Evolutionary conservation across 129 eudicot genomes (phyloP).

Genomic region (Scalesia atractyloides): DNA sequence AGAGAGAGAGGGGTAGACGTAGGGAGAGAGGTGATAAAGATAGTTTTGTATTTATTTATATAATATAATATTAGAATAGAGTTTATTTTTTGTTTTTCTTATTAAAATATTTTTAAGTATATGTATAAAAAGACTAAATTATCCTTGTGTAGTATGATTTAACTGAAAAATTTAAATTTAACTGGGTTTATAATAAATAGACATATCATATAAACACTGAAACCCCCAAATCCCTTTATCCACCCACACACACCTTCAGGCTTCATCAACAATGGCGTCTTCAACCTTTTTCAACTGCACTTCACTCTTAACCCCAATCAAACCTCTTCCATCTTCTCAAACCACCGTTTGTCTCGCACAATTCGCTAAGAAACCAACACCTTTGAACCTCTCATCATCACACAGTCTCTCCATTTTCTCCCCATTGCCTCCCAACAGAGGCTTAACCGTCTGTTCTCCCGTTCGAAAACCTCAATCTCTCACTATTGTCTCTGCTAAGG

Average conservation of each 20-base stretch:
- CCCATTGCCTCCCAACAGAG: conserved; percentile 41
- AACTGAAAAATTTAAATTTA: no score
- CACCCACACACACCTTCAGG: conserved; percentile 22
- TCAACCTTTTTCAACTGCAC: conserved; percentile 39
- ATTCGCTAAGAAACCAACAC: conserved; percentile 34
- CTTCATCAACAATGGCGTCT: conserved; percentile 42
- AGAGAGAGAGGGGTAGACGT: no score
- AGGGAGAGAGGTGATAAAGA: no score
- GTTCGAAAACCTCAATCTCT: conserved; percentile 34
- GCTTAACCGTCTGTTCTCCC: conserved; percentile 23
- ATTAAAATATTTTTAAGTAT: no score
- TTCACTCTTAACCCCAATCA: conserved; percentile 30
- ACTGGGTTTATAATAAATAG: no score
- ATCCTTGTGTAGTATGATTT: no score
- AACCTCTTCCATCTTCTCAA: conserved; percentile 9
- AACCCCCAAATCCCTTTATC: conserved; percentile 36
- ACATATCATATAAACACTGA: conserved; percentile 1
- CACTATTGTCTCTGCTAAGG: conserved; percentile 64
- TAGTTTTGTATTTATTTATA: no score
- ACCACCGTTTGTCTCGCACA: conserved; percentile 41
- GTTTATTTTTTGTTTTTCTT: no score
- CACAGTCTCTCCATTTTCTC: conserved; percentile 49
- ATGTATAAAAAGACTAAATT: no score
- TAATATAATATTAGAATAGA: no score
- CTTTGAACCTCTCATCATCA: conserved; percentile 60